Base-by-base conservation (phyloP, 352 stramenopile species). In the Pythium angustatum region DNA sequence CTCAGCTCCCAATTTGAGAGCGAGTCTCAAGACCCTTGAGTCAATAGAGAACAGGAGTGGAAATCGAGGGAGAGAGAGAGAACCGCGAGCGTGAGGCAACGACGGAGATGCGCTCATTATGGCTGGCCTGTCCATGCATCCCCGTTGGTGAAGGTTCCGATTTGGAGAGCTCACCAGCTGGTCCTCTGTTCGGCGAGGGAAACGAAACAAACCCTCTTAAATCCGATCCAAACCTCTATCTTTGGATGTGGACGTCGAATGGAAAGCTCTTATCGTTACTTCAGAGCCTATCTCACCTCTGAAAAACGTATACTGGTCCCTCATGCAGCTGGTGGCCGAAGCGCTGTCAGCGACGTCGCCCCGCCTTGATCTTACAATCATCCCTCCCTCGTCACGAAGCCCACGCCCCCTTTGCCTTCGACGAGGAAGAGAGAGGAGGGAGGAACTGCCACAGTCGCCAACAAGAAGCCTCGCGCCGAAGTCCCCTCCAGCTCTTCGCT, bases 101-200 rank as follows among this genome's bases (percentile, higher is more conserved):
- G 40, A 62, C 55, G 52, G 17, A 34, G 17, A n/a, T 22, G 22
- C 21, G 21, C 17, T n/a, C n/a, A n/a, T n/a, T n/a, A n/a, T n/a
- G n/a, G n/a, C n/a, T 66, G 58, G 26, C 58, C 58, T 36, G 58
- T 7, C 21, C 36, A n/a, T 66, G 58, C 47, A 27, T 21, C n/a
- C n/a, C n/a, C n/a, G n/a, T n/a, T n/a, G 10, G 49, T 66, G 58
- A 45, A 66, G 58, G 58, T 66, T 66, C 58, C 58, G 50, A 66
- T 66, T 58, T 58, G 58, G 19, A 7, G 21, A 44, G 48, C 48
- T 33, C 34, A 21, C 58, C 47, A 66, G 12, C 36, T 66, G 58
- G 36, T 43, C 24, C n/a, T 14, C 34, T 57, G 14, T 33, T n/a
- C 24, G 14, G 30, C 21, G 21, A 48, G 43, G 41, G 24, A 64